Base-by-base conservation (phyloP, 805 yeast species). In the Saccharomyces paradoxus region DNA sequence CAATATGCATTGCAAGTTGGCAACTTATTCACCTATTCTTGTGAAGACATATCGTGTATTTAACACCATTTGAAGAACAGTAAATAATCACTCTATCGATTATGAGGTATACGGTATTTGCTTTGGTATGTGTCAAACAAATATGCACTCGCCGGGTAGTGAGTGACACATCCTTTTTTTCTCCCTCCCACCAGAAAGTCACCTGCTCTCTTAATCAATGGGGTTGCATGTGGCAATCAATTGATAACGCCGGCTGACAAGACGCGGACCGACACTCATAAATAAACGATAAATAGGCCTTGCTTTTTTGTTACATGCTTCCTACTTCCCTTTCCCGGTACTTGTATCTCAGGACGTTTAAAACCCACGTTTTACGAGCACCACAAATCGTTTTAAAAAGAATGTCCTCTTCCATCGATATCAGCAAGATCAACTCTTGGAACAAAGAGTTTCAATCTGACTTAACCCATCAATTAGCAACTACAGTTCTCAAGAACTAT, bases 401-500 rank as follows among this genome's bases (percentile, higher is more conserved):
- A 30, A 57, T 59, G 62, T 58, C 44, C 10, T 37, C 57, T 17
- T 48, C 58, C 14, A 49, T 59, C 49, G 55, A 54, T 30, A 50
- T 58, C 27, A 27, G 37, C 31, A 55, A 53, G n/a, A 22, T 59
- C 17, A 48, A 44, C 27, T 41, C 52, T 21, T 69, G 72, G 72
- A 58, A 65, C 30, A 28, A 53, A 3, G 69, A 66, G 12, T 58
- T 72, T 31, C 41, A 60, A n/a, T 44, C 54, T 0, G 74, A 72
- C 50, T 50, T 63, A 7, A 55, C 65, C 4, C 67, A 71, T 50
- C 64, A 62, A 14, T 56, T 73, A 17, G 76, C 76, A 7, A 51
- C 71, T 24, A 65, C 74, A 0, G 72, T 70, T 2, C 58, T 73
- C 49, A 71, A 72, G 52, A 67, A 68, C 32, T 66, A 57, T 50